These are phyloP conservation scores for Tephrocybe sp. DNA, from an alignment of 768 basidiomycete species.

Conservation along the genomic window DNA sequence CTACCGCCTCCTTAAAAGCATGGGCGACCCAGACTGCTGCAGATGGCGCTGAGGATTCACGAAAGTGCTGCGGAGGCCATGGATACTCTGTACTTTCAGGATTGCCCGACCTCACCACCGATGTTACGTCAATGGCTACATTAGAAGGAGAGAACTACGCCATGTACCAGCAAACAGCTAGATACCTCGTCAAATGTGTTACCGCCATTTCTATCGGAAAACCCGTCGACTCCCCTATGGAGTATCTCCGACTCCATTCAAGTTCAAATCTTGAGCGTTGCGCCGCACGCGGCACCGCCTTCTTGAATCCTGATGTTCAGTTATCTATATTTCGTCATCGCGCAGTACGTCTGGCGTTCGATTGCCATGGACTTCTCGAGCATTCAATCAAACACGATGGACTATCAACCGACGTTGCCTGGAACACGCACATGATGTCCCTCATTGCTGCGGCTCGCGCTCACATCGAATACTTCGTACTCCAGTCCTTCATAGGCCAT, in stretches of 20 bases:
- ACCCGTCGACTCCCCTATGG: slow-evolving; percentile 5
- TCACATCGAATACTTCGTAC: slow-evolving; percentile 22
- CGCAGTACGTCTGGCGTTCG: slow-evolving; percentile 18
- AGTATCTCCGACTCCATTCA: slow-evolving; percentile 11
- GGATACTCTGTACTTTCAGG: slow-evolving; percentile 25
- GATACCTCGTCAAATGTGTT: slow-evolving; percentile 23
- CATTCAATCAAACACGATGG: slow-evolving; percentile 8
- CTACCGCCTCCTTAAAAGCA: slow-evolving; percentile 22
- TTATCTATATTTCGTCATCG: slow-evolving; percentile 23
- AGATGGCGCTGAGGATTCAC: slow-evolving; percentile 25
- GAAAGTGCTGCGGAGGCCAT: slow-evolving; percentile 26
- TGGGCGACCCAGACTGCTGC: slow-evolving; percentile 24
- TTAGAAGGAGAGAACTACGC: slow-evolving; percentile 28
- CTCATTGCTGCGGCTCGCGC: slow-evolving; percentile 24
- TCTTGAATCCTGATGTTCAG: slow-evolving; percentile 17
- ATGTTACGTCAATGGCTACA: slow-evolving; percentile 18
- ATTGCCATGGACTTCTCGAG: slow-evolving; percentile 14
- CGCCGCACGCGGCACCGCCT: slow-evolving; percentile 6
- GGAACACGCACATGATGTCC: slow-evolving; percentile 27
- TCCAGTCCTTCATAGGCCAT: slow-evolving; percentile 19
- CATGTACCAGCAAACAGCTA: slow-evolving; percentile 28
- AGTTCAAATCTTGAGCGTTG: neutral
- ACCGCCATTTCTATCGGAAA: neutral
- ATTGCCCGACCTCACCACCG: slow-evolving; percentile 18
- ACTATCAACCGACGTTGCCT: slow-evolving; percentile 16